phyloP scores from a whole-genome alignment of 2,329 filamentous ascomycete species.

The Madurella fahalii region DNA sequence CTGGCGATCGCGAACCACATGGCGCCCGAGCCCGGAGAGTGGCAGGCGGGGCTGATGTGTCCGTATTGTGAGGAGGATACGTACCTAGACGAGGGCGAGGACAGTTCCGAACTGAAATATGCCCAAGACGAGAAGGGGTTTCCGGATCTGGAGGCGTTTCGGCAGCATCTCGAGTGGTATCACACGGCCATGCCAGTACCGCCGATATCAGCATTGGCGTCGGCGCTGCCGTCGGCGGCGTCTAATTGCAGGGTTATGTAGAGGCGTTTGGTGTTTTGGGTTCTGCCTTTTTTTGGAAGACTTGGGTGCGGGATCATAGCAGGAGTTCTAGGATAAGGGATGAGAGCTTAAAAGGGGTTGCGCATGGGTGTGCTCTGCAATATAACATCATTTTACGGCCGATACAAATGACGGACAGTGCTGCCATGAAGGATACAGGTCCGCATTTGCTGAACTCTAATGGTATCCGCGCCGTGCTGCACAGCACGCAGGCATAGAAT shows the following conservation, averaged over 20 bases:
- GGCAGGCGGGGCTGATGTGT: conserved; percentile 49
- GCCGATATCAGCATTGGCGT: conserved; percentile 25
- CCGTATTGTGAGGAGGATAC: conserved; percentile 54
- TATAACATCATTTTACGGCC: background rate
- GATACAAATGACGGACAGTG: background rate
- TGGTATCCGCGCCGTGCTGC: background rate
- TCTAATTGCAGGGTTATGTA: conserved; percentile 38
- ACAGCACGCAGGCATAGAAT: background rate
- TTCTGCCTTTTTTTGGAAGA: background rate
- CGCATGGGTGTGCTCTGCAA: background rate
- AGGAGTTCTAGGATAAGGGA: conserved; percentile 2
- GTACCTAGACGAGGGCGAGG: conserved; percentile 45
- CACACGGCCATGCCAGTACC: conserved; percentile 43
- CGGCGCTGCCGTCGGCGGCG: conserved; percentile 31
- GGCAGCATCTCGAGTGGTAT: conserved; percentile 55
- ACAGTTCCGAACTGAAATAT: conserved; percentile 49
- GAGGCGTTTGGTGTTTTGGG: conserved; percentile 7
- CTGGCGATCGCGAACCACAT: conserved; percentile 56
- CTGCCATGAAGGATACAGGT: background rate
- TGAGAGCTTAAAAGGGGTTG: background rate
- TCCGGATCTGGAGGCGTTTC: conserved; percentile 45
- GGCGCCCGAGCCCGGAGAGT: conserved; percentile 47
- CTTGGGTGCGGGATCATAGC: conserved; percentile 3
- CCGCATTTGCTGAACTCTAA: background rate
- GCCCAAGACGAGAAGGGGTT: conserved; percentile 47